phyloP scores from a whole-genome alignment of 768 basidiomycete genomes.

The Leccinum uliginosum region DNA sequence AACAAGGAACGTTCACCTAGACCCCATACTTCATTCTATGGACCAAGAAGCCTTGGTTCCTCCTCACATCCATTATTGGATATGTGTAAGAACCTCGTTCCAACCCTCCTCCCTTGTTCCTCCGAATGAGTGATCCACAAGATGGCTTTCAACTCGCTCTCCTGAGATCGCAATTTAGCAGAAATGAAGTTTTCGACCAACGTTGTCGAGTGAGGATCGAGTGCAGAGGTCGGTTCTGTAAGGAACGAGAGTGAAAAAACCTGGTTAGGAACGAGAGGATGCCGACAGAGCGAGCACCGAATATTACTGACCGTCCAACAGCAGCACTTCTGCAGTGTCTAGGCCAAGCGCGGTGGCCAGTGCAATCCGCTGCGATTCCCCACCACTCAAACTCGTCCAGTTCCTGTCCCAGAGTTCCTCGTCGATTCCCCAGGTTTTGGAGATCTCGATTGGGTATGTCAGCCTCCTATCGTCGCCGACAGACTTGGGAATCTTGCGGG shows the following conservation, averaged over 20 bases:
- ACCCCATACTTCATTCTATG: conserved; percentile 6
- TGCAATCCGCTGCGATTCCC: conserved; percentile 81
- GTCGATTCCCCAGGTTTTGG: conserved; percentile 63
- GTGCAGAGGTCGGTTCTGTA: conserved; percentile 84
- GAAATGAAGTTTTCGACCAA: conserved; percentile 63
- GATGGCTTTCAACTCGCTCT: conserved; percentile 60
- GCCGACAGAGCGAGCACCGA: neutral
- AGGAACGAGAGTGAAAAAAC: neutral
- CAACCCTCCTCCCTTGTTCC: conserved; percentile 72
- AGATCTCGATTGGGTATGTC: conserved; percentile 49
- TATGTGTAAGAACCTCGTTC: conserved; percentile 60
- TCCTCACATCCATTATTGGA: conserved; percentile 42
- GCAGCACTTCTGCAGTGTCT: conserved; percentile 70
- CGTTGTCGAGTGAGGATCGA: conserved; percentile 64
- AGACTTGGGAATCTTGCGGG: conserved; percentile 32
- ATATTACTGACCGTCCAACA: conserved; percentile 66
- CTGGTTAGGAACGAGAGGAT: neutral
- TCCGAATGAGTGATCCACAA: conserved; percentile 89
- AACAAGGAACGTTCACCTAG: neutral
- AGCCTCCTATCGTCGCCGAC: conserved; percentile 21
- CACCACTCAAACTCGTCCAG: conserved; percentile 81
- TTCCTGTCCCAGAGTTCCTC: conserved; percentile 69
- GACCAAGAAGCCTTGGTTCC: conserved; percentile 30
- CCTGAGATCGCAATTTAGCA: conserved; percentile 43
- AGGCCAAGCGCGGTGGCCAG: conserved; percentile 72